Conservation (phyloP, 2,329 filamentous ascomycete genomes). For the Xylaria sp. region DNA sequence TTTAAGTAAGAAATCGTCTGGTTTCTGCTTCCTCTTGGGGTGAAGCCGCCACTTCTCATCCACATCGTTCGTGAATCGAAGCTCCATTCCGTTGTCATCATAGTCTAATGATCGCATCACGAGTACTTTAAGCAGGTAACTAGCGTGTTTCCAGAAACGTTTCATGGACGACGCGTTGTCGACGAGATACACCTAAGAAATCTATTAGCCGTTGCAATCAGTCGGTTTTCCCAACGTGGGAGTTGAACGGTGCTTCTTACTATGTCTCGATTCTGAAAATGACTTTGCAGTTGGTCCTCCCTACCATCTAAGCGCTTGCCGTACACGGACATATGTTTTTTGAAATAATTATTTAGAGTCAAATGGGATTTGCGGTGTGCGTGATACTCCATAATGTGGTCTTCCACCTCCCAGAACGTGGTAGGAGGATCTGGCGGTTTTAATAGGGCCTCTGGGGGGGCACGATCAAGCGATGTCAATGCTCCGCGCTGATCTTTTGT, state of each 20-base stretch:
- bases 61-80: constrained; percentile 23
- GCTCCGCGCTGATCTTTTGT: constrained; percentile 4
- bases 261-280: constrained; percentile 13
- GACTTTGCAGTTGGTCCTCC: constrained; percentile 18
- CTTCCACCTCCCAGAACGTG: constrained; percentile 31
- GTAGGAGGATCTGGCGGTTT: constrained; percentile 22
- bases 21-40: constrained; percentile 17
- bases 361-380: background rate
- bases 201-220: background rate
- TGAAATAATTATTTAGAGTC: background rate
- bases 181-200: constrained; percentile 42
- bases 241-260: background rate
- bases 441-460: background rate
- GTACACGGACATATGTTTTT: constrained; percentile 13
- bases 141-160: constrained; percentile 41
- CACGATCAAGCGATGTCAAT: constrained; percentile 4
- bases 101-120: constrained; percentile 43
- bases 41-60: constrained; percentile 5
- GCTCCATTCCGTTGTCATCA: constrained; percentile 46
- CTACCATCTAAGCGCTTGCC: constrained; percentile 19
- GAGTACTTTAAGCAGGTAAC: constrained; percentile 40
- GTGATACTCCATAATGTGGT: constrained; percentile 3
- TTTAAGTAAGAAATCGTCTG: constrained; percentile 2
- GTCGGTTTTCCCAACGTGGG: background rate
- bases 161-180: constrained; percentile 47